Evolutionary conservation across 2,329 filamentous ascomycete species (phyloP).

Genomic region (Fusarium gaditjirri): DNA sequence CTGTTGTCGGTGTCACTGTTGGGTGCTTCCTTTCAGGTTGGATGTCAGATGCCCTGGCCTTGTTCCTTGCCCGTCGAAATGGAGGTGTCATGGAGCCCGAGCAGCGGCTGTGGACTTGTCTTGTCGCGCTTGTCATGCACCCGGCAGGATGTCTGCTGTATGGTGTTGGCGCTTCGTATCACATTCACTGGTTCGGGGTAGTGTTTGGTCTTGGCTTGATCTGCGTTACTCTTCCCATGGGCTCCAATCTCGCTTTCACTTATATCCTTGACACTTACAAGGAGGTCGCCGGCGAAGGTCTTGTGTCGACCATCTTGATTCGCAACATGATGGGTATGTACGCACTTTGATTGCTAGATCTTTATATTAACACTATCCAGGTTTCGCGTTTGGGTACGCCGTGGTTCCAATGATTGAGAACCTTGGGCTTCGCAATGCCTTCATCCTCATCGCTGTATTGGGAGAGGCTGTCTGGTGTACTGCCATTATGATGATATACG

Average conservation of each 20-base stretch:
- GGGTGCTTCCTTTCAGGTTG: slow-evolving; percentile 31
- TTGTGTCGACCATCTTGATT: slow-evolving; percentile 1
- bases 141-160: slow-evolving; percentile 40
- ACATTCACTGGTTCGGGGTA: slow-evolving; percentile 41
- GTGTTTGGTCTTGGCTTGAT: slow-evolving; percentile 19
- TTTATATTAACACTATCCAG: not conserved
- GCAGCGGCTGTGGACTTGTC: slow-evolving; percentile 40
- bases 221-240: not conserved
- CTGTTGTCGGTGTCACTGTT: not conserved
- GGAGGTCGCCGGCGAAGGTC: not conserved
- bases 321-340: slow-evolving; percentile 10
- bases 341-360: fast-evolving
- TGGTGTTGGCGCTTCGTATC: slow-evolving; percentile 25
- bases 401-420: slow-evolving; percentile 1
- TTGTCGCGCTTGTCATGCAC: slow-evolving; percentile 35
- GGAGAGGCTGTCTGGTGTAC: slow-evolving; percentile 5
- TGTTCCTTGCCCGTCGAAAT: slow-evolving; percentile 36
- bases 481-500: not conserved
- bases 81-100: slow-evolving; percentile 43
- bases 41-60: slow-evolving; percentile 34
- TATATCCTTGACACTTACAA: slow-evolving; percentile 4
- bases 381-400: not conserved
- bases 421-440: not conserved
- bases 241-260: slow-evolving; percentile 9
- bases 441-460: not conserved